phyloP scores from a whole-genome alignment of 2,329 filamentous ascomycete genomes.

The Didymella arachidicola region DNA sequence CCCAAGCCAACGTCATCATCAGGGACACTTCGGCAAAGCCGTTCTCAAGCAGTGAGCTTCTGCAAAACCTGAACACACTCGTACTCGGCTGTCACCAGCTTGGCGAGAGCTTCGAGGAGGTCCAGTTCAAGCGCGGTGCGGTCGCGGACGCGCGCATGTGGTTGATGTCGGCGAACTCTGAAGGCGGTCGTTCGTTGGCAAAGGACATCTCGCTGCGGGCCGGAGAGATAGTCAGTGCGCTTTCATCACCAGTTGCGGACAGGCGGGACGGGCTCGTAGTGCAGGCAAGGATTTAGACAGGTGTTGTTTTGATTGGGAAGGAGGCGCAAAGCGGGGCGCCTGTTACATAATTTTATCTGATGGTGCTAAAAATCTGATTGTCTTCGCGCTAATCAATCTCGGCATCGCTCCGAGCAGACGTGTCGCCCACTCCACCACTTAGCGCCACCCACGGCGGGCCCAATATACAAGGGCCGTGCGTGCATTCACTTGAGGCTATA shows the following conservation, averaged over 20 bases:
- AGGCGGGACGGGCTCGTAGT: conserved; percentile 33
- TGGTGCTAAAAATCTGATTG: conserved; percentile 34
- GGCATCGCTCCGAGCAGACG: conserved; percentile 23
- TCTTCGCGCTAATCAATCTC: conserved; percentile 14
- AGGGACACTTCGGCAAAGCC: conserved; percentile 33
- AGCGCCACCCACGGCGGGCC: conserved; percentile 17
- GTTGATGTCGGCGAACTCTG: conserved; percentile 44
- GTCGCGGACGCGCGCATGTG: conserved; percentile 42
- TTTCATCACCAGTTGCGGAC: conserved; percentile 27
- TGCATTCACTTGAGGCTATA: conserved; percentile 29
- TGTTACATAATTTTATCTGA: conserved; percentile 42
- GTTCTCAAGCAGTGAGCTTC: conserved; percentile 31
- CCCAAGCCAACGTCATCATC: conserved; percentile 43
- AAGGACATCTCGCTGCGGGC: conserved; percentile 47
- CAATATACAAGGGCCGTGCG: conserved; percentile 25
- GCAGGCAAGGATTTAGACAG: conserved; percentile 42
- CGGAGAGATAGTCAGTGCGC: conserved; percentile 42
- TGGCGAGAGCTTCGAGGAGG: conserved; percentile 48
- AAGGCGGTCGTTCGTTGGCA: conserved; percentile 46
- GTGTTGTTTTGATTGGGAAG: conserved; percentile 15
- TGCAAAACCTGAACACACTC: conserved; percentile 43
- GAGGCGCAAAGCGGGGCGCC: conserved; percentile 22
- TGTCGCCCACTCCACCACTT: conserved; percentile 22
- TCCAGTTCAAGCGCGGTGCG: conserved; percentile 48
- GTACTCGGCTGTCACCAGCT: conserved; percentile 47